Base-by-base conservation (phyloP, 1,139 yeast genomes). In the Sugiyamaella paludigena region DNA sequence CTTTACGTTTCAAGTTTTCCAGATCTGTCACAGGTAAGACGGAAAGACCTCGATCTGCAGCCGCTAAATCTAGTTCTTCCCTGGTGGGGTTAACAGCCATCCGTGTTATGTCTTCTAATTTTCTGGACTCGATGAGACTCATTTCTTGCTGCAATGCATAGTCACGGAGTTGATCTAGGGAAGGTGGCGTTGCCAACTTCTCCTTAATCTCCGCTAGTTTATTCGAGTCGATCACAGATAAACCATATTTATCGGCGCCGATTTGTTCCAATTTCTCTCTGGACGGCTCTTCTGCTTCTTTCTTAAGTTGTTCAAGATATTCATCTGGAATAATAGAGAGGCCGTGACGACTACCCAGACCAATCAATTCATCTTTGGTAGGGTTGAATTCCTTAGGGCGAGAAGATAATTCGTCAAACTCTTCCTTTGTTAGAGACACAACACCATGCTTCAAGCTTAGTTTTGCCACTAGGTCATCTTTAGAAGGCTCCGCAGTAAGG, bases 1-100 rank as follows among this genome's bases (percentile, higher is more conserved):
- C 58, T 40, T 56, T 52, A 15, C 62, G 58, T 38, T 52, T 53
- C 41, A 56, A 45, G 35, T 60, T 59, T 30, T 60, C 57, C 27
- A 66, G 59, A 9, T 68, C 70, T n/a, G 56, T 57, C n/a, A 54
- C 54, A 8, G 71, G 54, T 1, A 73, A 40, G 7, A 71, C 62
- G n/a, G 65, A 58, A 50, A 68, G 54, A 6, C 72, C 74, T 10
- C 56, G 56, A 10, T 55, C 52, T 2, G 47, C 35, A 15, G 64
- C 56, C 4, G 30, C 34, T 10, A 43, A 47, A 15, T 51, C 49
- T 7, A 58, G 33, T 12, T 51, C 44, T n/a, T 55, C 57, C 6
- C 27, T 36, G 2, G 50, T 27, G 6, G 66, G 66, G 24, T 47
- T 48, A 2, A 51, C 40, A 1, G 57, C 58, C 43, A 53, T 52